These are phyloP conservation scores for Alliaria petiolata DNA, from an alignment of 345 rosid genomes.

Conservation along the genomic window DNA sequence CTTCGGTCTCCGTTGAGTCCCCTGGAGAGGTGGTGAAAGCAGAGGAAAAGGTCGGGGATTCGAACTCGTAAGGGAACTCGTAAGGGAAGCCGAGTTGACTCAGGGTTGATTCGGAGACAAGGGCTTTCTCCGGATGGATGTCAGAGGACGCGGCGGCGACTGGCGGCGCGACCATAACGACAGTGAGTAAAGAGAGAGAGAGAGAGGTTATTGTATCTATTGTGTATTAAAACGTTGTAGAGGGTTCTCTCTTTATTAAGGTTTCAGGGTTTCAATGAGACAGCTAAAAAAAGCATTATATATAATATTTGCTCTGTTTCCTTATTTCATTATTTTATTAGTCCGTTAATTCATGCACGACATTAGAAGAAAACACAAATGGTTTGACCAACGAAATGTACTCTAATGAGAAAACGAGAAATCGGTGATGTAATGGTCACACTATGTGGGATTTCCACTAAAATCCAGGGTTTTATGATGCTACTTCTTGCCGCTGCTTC, in stretches of 20 bases:
- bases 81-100: conserved; percentile 36
- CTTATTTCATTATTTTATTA: neutral
- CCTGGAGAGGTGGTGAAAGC: conserved; percentile 43
- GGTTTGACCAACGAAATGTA: conserved; percentile 1
- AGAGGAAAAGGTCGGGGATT: conserved; percentile 31
- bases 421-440: neutral
- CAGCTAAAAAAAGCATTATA: conserved; percentile 21
- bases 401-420: conserved; percentile 14
- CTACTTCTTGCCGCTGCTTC: neutral
- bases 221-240: conserved; percentile 35
- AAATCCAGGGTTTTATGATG: neutral
- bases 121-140: conserved; percentile 37
- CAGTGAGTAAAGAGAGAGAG: neutral
- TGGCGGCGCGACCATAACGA: conserved; percentile 36
- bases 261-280: conserved; percentile 45
- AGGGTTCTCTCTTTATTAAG: conserved; percentile 55
- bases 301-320: neutral
- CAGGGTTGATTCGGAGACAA: neutral
- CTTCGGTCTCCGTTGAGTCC: conserved; percentile 54
- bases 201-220: neutral
- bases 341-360: conserved; percentile 16
- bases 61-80: conserved; percentile 69
- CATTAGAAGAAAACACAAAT: neutral
- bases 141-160: conserved; percentile 29
- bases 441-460: neutral